Evolutionary conservation across 73 alveolate genomes (phyloP).

Genomic region (Paramecium octaurelia): DNA sequence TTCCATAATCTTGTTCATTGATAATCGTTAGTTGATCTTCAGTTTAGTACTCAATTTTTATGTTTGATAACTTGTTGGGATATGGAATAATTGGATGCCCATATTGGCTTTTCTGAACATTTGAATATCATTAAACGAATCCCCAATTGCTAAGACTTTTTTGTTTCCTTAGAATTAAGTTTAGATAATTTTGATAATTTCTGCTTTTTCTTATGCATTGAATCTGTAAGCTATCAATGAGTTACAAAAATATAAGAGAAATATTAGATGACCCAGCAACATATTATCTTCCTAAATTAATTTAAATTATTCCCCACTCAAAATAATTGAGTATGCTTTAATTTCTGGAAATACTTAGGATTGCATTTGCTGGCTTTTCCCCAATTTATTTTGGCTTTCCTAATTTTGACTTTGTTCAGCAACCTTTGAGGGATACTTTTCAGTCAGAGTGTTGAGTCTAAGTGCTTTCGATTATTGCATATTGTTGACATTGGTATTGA

Average conservation of each 20-base stretch:
- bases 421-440: neutral
- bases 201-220: slow-evolving; percentile 6
- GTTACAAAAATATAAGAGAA: slow-evolving; percentile 29
- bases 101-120: slow-evolving; percentile 25
- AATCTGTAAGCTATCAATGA: slow-evolving; percentile 33
- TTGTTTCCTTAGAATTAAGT: slow-evolving; percentile 23
- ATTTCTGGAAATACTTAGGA: neutral
- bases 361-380: neutral
- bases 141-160: slow-evolving; percentile 40
- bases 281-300: neutral
- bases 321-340: neutral
- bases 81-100: neutral
- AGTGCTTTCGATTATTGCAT: neutral
- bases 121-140: neutral
- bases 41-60: neutral
- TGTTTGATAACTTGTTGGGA: neutral
- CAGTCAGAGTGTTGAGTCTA: neutral
- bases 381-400: neutral
- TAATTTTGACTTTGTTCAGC: neutral
- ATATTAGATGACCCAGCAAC: slow-evolving; percentile 24
- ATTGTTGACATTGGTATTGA: neutral
- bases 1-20: neutral
- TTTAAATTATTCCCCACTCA: slow-evolving; percentile 43
- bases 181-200: neutral
- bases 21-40: neutral